Conservation (phyloP, 2,329 filamentous ascomycete genomes). For the Ophiostoma tasmaniense region DNA sequence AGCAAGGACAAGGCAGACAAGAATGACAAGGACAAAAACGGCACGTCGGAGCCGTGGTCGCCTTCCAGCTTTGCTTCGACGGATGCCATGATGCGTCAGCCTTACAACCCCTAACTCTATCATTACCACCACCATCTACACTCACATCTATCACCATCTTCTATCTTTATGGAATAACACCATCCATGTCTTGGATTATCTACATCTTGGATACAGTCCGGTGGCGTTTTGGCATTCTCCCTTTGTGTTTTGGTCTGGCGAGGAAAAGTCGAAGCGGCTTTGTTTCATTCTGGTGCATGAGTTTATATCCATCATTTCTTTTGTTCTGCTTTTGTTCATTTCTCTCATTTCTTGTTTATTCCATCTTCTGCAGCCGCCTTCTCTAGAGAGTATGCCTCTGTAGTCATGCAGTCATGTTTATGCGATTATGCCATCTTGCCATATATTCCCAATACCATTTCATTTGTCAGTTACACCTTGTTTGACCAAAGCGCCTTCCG, state of each 20-base stretch:
- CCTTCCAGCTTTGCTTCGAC: background rate
- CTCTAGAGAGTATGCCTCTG: background rate
- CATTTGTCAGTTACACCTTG: background rate
- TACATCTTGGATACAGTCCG: background rate
- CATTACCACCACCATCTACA: background rate
- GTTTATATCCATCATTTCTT: background rate
- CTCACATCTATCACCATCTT: background rate
- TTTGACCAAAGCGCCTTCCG: background rate
- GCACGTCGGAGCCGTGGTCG: conserved; percentile 18
- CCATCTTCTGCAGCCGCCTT: background rate
- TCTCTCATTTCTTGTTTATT: background rate
- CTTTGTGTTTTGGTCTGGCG: background rate
- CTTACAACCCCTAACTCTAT: background rate
- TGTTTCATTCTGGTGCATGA: background rate
- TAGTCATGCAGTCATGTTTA: background rate
- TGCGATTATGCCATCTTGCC: background rate
- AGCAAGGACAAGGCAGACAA: conserved; percentile 12
- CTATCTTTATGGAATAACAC: no score
- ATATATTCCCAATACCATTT: background rate
- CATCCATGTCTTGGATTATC: background rate
- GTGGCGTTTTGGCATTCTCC: background rate
- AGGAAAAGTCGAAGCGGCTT: background rate
- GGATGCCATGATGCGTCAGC: background rate
- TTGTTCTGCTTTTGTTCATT: background rate
- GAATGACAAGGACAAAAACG: conserved; percentile 12